Percentiles rank a stretch among this genome's conserved stretches.
These are phyloP conservation scores for Candida broadrunensis DNA, from an alignment of 805 yeast species.

Conservation along the genomic window DNA sequence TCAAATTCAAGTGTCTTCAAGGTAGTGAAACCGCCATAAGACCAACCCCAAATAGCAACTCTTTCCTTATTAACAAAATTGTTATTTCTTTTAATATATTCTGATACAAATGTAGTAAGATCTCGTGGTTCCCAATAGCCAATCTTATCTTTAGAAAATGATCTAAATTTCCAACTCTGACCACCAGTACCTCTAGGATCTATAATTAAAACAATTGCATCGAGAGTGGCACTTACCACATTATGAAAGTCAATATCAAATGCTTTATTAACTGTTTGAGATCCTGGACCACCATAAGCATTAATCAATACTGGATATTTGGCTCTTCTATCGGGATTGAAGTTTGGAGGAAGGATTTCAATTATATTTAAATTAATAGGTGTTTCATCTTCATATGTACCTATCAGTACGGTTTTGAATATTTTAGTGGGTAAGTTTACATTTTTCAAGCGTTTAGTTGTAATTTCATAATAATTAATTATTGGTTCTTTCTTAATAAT, in stretches of 20 bases:
- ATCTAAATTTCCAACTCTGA: conserved; percentile 63
- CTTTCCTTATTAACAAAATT: conserved; percentile 54
- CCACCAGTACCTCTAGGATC: conserved; percentile 88
- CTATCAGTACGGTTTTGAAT: conserved; percentile 30
- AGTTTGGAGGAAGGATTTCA: conserved; percentile 61
- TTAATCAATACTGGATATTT: conserved; percentile 65
- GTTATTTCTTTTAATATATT: conserved; percentile 42
- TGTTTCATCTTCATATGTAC: conserved; percentile 24
- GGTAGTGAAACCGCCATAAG: conserved; percentile 94
- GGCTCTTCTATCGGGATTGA: conserved; percentile 32
- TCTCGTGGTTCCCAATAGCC: conserved; percentile 82
- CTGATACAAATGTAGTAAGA: conserved; percentile 48
- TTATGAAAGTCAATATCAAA: conserved; percentile 57
- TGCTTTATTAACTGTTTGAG: conserved; percentile 50
- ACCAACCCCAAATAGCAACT: conserved; percentile 97
- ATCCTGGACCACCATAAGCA: conserved; percentile 82
- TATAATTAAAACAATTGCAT: conserved; percentile 60
- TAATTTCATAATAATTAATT: conserved; percentile 16
- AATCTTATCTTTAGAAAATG: conserved; percentile 53
- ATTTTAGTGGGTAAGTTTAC: conserved; percentile 51
- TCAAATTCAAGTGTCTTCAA: conserved; percentile 86
- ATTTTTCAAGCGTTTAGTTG: conserved; percentile 16
- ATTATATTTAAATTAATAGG: conserved; percentile 45
- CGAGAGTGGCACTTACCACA: conserved; percentile 51
- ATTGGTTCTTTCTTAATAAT: conserved; percentile 10